Evolutionary conservation across 352 stramenopile species (phyloP).

Genomic region (Phytophthora pinifolia): DNA sequence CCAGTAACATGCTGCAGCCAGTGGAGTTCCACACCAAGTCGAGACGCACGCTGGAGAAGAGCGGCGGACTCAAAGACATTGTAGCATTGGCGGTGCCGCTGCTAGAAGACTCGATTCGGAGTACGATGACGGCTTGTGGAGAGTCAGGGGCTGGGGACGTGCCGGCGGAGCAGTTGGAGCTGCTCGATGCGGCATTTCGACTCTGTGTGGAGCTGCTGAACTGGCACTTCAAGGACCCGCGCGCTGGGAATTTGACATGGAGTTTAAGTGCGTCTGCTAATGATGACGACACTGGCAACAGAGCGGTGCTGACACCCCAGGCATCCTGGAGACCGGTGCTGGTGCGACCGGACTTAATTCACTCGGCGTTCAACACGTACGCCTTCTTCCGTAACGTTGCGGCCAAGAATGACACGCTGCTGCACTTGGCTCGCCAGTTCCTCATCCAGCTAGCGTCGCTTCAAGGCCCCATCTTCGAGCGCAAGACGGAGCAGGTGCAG

Average conservation of each 20-base stretch:
- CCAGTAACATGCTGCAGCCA: conserved; percentile 80
- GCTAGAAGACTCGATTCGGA: conserved; percentile 72
- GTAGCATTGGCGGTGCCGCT: conserved; percentile 61
- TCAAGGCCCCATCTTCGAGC: conserved; percentile 68
- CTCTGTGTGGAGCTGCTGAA: conserved; percentile 81
- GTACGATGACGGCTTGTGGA: conserved; percentile 47
- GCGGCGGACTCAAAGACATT: conserved; percentile 57
- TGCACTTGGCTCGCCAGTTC: conserved; percentile 82
- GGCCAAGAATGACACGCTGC: conserved; percentile 63
- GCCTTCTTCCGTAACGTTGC: conserved; percentile 73
- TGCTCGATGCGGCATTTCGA: conserved; percentile 75
- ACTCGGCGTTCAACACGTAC: conserved; percentile 87
- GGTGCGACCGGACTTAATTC: conserved; percentile 71
- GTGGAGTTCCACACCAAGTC: conserved; percentile 85
- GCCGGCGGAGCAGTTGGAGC: conserved; percentile 61
- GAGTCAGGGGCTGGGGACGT: conserved; percentile 35
- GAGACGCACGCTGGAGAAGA: conserved; percentile 57
- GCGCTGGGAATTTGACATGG: conserved; percentile 66
- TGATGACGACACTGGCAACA: conserved; percentile 32
- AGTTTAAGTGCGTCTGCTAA: conserved; percentile 46
- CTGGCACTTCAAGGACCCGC: conserved; percentile 68
- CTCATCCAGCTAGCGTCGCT: conserved; percentile 79
- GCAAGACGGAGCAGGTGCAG: conserved; percentile 59
- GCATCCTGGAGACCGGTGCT: conserved; percentile 71
- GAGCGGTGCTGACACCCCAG: conserved; percentile 52